These are phyloP conservation scores for Eremochloa ophiuroides DNA, from an alignment of 176 grass and related monocot genomes.

Conservation along the genomic window DNA sequence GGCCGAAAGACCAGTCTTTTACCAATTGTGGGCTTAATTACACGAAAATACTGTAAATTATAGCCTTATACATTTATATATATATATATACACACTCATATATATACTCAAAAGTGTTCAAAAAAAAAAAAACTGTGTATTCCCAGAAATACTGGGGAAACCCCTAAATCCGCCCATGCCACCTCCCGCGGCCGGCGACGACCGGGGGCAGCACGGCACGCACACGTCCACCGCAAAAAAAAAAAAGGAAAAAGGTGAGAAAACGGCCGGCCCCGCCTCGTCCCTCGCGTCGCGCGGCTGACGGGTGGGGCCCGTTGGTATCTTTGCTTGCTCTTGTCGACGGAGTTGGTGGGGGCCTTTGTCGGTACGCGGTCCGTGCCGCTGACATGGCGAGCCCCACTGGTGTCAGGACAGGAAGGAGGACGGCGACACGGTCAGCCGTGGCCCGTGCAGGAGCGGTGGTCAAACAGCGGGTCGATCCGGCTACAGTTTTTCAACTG, in stretches of 20 bases:
- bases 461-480: background rate
- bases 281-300: background rate
- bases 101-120: no score
- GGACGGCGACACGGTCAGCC: background rate
- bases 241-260: background rate
- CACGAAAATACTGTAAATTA: no score
- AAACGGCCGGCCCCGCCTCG: background rate
- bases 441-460: background rate
- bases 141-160: no score
- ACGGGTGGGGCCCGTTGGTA: background rate
- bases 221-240: background rate
- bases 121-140: no score
- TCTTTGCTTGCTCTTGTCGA: no score
- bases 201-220: no score
- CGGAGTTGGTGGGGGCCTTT: background rate
- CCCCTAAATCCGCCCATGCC: no score
- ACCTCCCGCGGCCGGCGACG: conserved; percentile 11
- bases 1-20: no score
- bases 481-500: no score
- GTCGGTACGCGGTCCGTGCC: background rate
- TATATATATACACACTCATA: no score
- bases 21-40: no score
- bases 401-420: background rate
- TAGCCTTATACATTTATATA: no score
- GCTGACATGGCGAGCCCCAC: background rate